Base-by-base conservation (phyloP, 371 early-diverging fungal genomes). In the Dinochytrium kinnereticum region DNA sequence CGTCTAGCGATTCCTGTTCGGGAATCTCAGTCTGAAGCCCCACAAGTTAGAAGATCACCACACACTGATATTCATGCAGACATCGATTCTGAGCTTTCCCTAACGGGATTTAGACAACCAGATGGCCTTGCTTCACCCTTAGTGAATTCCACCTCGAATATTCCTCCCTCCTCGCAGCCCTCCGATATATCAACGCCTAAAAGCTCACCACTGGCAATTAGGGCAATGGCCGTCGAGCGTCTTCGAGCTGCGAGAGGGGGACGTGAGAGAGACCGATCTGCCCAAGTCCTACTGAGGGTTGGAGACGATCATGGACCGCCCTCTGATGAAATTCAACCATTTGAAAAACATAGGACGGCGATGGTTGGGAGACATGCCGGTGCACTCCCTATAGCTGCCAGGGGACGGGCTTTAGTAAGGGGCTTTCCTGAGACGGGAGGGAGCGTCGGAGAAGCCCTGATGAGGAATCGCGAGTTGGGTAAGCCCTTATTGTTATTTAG, bases 291-390 rank as follows among this genome's bases (percentile, higher is more conserved):
- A 2, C 61, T 61, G 30, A 7, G 34, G 3, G 61, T 61, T 37
- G 61, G 61, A 3, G 61, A 61, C 36, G 13, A 61, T 24, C 34
- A 36, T 13, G 37, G 34, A 5, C 36, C 61, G 13, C 61, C 61
- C 28, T 5, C 61, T 19, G 57, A 55, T 7, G 36, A 61, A 37
- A 26, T 61, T 61, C 61, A 28, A 53, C 61, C 61, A 2, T 61
- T 61, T 37, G 61, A 61, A 37, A 31, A 37, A 34, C 61, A 61
- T 24, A 30, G 61, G 3, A 61, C 34, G 3, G 61, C 61, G 61
- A 3, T 34, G 3, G 61, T 61, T 37, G 61, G 61, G 24, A 3
- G 13, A 13, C 61, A 61, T 34, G 61, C 61, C 34, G 61, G 61
- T 2, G 61, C 34, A 7, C 36, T 61, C 10, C 34, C 61, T 5